Percentiles rank a stretch among this genome's conserved stretches.
Conservation (phyloP, 1,284 basidiomycete genomes). For the Lignosus rhinocerotis region DNA sequence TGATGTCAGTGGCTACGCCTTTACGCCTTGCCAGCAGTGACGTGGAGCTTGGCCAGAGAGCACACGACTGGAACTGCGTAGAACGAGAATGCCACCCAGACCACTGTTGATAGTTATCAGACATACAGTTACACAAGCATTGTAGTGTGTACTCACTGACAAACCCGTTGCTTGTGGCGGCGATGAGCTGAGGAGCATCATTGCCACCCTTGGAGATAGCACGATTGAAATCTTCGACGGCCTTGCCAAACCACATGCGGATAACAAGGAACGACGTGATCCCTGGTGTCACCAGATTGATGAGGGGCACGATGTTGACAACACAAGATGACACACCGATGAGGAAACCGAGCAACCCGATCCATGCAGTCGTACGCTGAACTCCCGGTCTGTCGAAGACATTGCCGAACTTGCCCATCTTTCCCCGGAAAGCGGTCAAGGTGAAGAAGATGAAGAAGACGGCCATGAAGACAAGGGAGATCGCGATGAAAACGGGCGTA, state of each 20-base stretch:
- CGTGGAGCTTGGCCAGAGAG: slow-evolving; percentile 70
- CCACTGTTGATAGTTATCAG: slow-evolving; percentile 47
- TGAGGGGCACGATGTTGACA: slow-evolving; percentile 1
- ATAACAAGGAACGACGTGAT: slow-evolving; percentile 69
- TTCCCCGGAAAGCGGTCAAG: slow-evolving; percentile 64
- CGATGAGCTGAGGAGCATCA: slow-evolving; percentile 59
- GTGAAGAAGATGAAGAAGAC: slow-evolving; percentile 71
- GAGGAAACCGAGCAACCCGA: slow-evolving; percentile 73
- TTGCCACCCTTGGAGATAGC: slow-evolving; percentile 53
- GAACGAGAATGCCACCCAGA: slow-evolving; percentile 77
- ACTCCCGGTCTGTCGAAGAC: slow-evolving; percentile 57
- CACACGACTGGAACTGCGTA: slow-evolving; percentile 69
- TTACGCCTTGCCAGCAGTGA: slow-evolving; percentile 37
- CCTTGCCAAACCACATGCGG: slow-evolving; percentile 81
- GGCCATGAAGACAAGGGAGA: slow-evolving; percentile 59
- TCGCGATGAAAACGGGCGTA: slow-evolving; percentile 64
- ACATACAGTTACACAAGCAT: neutral
- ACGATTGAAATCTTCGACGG: slow-evolving; percentile 73
- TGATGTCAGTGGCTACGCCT: neutral
- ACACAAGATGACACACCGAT: slow-evolving; percentile 48
- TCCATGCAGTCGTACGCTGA: slow-evolving; percentile 66
- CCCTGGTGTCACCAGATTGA: slow-evolving; percentile 40
- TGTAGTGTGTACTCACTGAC: slow-evolving; percentile 53
- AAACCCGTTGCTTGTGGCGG: slow-evolving; percentile 70
- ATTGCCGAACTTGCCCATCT: slow-evolving; percentile 56